Percentiles rank a stretch among this genome's conserved stretches.
Conservation (phyloP, 1,139 yeast species). For the Tardiomyces depauwii region DNA sequence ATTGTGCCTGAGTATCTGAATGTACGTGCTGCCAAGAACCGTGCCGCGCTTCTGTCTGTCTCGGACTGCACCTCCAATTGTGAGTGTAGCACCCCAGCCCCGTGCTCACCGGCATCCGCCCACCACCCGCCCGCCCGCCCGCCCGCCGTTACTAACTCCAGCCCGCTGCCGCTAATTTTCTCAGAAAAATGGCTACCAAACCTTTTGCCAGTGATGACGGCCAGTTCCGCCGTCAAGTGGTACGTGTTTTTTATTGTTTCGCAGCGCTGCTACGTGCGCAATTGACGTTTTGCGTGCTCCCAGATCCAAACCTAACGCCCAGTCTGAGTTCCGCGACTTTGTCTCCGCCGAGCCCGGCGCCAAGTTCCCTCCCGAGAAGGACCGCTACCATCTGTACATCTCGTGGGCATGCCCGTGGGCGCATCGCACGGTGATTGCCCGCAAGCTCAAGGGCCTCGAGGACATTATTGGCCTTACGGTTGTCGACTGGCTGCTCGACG, state of each 20-base stretch:
- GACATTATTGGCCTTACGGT: slow-evolving; percentile 47
- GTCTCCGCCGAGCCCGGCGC: slow-evolving; percentile 4
- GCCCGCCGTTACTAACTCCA: too few species aligned
- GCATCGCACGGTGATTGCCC: slow-evolving; percentile 67
- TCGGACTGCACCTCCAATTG: neutral
- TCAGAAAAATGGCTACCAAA: slow-evolving; percentile 7
- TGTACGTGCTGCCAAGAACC: neutral
- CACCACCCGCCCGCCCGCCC: too few species aligned
- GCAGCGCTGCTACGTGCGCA: too few species aligned
- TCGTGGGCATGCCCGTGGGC: slow-evolving; percentile 93
- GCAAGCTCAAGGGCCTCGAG: slow-evolving; percentile 69
- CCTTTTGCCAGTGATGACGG: slow-evolving; percentile 22
- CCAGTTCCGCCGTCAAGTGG: slow-evolving; percentile 21
- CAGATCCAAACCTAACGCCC: neutral
- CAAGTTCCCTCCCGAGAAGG: slow-evolving; percentile 55
- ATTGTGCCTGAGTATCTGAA: neutral
- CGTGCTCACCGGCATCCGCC: slow-evolving; percentile 3
- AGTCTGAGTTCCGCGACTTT: slow-evolving; percentile 6
- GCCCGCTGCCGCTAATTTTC: neutral
- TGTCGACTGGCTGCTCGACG: slow-evolving; percentile 84
- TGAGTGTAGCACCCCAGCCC: slow-evolving; percentile 1
- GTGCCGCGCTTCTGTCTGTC: neutral
- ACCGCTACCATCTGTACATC: slow-evolving; percentile 82
- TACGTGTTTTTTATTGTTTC: too few species aligned
- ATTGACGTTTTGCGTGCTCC: neutral